Percentiles rank a stretch among this genome's conserved stretches.
These are phyloP conservation scores for Paxillus ammoniavirescens DNA, from an alignment of 768 basidiomycete genomes.

Conservation along the genomic window DNA sequence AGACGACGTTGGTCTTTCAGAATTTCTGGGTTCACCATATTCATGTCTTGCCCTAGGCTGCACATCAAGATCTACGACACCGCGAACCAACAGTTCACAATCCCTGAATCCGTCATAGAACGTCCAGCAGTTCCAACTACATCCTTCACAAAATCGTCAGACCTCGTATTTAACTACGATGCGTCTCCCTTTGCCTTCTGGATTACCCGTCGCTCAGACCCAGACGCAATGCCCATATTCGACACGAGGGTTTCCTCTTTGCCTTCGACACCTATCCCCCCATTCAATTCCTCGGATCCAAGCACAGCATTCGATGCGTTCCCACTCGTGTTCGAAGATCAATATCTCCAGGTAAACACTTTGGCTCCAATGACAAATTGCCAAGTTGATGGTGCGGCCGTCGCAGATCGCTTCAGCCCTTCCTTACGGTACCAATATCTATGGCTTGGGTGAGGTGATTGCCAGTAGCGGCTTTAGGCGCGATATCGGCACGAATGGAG, in stretches of 20 bases:
- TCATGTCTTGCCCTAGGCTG: slow-evolving; percentile 39
- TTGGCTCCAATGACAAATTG: background rate
- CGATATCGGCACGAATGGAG: slow-evolving; percentile 50
- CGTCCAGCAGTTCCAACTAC: slow-evolving; percentile 37
- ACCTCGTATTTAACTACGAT: slow-evolving; percentile 69
- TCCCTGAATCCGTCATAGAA: slow-evolving; percentile 55
- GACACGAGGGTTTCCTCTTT: slow-evolving; percentile 67
- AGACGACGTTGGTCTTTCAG: slow-evolving; percentile 38
- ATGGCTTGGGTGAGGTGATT: slow-evolving; percentile 75
- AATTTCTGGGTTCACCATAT: background rate
- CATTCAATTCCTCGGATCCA: slow-evolving; percentile 49
- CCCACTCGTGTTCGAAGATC: slow-evolving; percentile 75
- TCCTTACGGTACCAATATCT: slow-evolving; percentile 67
- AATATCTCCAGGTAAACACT: slow-evolving; percentile 62
- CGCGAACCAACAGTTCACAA: slow-evolving; percentile 58
- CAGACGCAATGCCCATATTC: slow-evolving; percentile 56
- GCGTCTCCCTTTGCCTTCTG: slow-evolving; percentile 72
- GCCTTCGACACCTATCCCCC: slow-evolving; percentile 56
- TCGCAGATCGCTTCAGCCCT: slow-evolving; percentile 60
- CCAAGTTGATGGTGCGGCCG: background rate
- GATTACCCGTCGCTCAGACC: slow-evolving; percentile 68
- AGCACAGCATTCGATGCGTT: slow-evolving; percentile 61
- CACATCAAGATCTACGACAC: slow-evolving; percentile 70
- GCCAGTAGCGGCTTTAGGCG: slow-evolving; percentile 68
- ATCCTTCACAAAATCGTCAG: slow-evolving; percentile 43